Evolutionary conservation across 73 alveolate species (phyloP), one percentile per base, ranked within the genome.

Genomic region (Uronychia setigera): DNA sequence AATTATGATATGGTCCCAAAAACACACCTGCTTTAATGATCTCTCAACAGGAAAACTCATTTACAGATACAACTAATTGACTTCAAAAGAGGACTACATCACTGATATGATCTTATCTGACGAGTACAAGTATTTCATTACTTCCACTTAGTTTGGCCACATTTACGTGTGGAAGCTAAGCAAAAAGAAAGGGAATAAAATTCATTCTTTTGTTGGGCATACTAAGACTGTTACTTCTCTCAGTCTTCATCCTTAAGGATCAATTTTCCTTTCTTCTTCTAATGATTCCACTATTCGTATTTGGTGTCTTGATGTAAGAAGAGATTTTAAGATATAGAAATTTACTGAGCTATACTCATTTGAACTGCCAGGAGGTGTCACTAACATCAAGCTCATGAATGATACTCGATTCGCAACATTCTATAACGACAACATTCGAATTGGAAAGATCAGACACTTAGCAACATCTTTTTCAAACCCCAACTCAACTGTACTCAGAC

Each of bases 261-360:
- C 87, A 28, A 84, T 89, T 78, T 89, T 89, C 76, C 83, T 89
- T 30, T 84, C 92, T 29, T 92, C 95, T 29, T 76, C 89, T 79
- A 76, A 84, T 31, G 95, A 89, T 58, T 80, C 75, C 83, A 89
- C 95, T 1, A 82, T 89, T 9, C 77, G 95, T 34, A 89, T 89
- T 30, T 89, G 92, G 92, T 89, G 92, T 60, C 59, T 89, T 0
- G 95, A 89, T 79, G 89, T 82, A 60, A 27, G 79, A 1, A 26
- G 31, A n/a, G n/a, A 1, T 67, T 58, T 67, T 32, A 1, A 25
- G n/a, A 26, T 67, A 1, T 82, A 82, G 89, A 89, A 89, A 60
- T 89, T 89, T 78, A 58, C 92, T 1, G 95, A 89, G 77, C 89
- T 89, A 28, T 89, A 89, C 81, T 84, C 92, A 29, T 89, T 89